Evolutionary conservation across 495 filamentous ascomycete species (phyloP).

Genomic region (Arthonia radiata): DNA sequence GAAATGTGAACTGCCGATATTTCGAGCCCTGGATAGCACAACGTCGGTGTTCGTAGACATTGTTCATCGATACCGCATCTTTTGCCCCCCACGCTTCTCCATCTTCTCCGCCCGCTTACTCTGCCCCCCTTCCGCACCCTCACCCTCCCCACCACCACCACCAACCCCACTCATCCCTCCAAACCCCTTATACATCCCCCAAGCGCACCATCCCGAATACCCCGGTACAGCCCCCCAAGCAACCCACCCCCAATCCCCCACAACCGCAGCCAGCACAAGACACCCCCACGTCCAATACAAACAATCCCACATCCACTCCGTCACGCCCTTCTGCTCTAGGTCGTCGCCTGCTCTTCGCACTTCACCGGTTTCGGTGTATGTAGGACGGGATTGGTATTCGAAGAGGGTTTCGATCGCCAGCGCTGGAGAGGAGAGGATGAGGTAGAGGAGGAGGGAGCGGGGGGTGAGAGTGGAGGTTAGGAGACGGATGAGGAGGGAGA

Average conservation of each 20-base stretch:
- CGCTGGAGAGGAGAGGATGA: constrained; percentile 44
- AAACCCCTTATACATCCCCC: constrained; percentile 11
- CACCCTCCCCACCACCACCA: constrained; percentile 5
- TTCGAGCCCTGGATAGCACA: too few species aligned
- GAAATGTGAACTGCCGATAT: too few species aligned
- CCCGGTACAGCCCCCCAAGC: constrained; percentile 12
- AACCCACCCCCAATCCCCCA: constrained; percentile 17
- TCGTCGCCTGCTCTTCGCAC: constrained; percentile 64
- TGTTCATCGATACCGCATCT: constrained; percentile 12
- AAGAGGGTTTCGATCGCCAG: constrained; percentile 61
- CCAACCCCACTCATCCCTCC: constrained; percentile 9
- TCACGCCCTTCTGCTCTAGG: constrained; percentile 65
- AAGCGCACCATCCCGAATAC: constrained; percentile 13
- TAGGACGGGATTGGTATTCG: constrained; percentile 59
- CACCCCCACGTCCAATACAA: constrained; percentile 54
- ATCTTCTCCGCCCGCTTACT: constrained; percentile 17
- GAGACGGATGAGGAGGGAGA: constrained; percentile 49
- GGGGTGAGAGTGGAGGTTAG: constrained; percentile 23
- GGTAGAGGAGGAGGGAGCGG: constrained; percentile 42
- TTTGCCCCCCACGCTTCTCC: constrained; percentile 16
- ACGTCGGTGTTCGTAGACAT: too few species aligned
- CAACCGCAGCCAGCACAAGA: constrained; percentile 13
- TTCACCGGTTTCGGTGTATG: constrained; percentile 32
- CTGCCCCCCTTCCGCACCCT: constrained; percentile 3
- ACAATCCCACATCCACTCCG: constrained; percentile 94